Evolutionary conservation across 306 rosid genomes (phyloP), one percentile per base, ranked within the genome.

Genomic region (Corylus americana): DNA sequence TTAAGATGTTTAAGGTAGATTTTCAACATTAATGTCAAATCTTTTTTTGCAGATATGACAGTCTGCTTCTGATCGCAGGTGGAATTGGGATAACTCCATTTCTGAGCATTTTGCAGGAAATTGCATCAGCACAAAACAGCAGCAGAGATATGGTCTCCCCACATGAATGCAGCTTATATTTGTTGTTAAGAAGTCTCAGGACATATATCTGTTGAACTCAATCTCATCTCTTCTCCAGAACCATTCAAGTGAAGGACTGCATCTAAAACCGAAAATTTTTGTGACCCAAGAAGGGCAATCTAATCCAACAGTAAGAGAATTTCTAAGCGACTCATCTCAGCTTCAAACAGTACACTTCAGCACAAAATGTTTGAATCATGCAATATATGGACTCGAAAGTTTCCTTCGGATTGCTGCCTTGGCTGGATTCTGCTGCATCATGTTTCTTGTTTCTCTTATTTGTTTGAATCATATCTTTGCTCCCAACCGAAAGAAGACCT

Each of bases 41-140:
- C 42, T 20, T 62, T 70, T 69, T 82, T 35, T 83, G 98, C 97
- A 95, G 98, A 74, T 81, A 89, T 87, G 98, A 95, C 78, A 81
- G 85, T 74, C 74, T 95, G 70, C 84, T 91, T 83, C 82, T 91
- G 75, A 79, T 95, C 72, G 97, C 96, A 6, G 97, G 98, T 72
- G 98, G 98, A 79, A 91, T 92, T 72, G 98, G 97, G 71, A 78
- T 95, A 83, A 90, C 98, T 77, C 96, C 98, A 55, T 86, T 91
- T 87, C 88, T 90, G 71, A 95, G 98, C 89, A 85, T 92, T 83
- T 78, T 95, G 80, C 88, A 87, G 49, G 98, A 95, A 83, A 79
- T 83, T 67, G 80, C 83, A 77, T 87, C 93, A 20, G 69, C 82
- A 73, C 74, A 50, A 48, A 77, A 72, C 44, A 55, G 79, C 55